Evolutionary conservation across 139 green algal genomes (phyloP).

Genomic region (Coelastrella sp.): DNA sequence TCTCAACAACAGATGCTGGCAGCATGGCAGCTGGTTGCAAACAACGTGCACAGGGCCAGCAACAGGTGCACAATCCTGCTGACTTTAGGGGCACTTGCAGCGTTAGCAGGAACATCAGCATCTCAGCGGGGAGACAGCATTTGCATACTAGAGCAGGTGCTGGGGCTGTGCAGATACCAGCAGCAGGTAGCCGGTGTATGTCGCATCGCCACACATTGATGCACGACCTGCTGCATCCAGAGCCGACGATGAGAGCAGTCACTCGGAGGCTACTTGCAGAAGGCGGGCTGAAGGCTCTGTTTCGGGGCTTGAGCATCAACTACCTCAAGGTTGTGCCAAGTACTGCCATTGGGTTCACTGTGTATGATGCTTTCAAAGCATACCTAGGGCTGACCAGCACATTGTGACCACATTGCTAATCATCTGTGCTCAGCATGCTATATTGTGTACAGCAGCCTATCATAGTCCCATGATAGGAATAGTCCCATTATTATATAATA

Average conservation of each 20-base stretch:
- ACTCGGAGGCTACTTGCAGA: constrained; percentile 28
- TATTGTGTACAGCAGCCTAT: neutral
- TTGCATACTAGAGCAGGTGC: neutral
- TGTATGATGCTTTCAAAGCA: constrained; percentile 86
- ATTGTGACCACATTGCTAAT: constrained; percentile 49
- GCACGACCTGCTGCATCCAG: neutral
- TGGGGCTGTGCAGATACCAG: neutral
- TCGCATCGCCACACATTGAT: neutral
- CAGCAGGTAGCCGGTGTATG: neutral
- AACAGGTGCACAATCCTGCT: neutral
- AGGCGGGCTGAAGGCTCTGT: constrained; percentile 53
- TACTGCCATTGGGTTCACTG: constrained; percentile 93
- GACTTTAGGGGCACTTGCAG: neutral
- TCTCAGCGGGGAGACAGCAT: neutral
- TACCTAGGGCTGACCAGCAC: constrained; percentile 69
- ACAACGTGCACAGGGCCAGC: neutral
- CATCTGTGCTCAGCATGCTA: neutral
- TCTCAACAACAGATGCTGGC: neutral
- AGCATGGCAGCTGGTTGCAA: neutral
- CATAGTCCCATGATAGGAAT: too few relatives aligned
- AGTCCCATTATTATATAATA: too few relatives aligned
- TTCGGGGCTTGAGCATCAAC: constrained; percentile 88
- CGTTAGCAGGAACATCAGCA: neutral
- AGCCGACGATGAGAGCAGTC: constrained; percentile 32
- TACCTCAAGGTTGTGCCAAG: constrained; percentile 96